These are phyloP conservation scores for Tolypocladium inflatum DNA, from an alignment of 2,329 filamentous ascomycete species.

Conservation along the genomic window DNA sequence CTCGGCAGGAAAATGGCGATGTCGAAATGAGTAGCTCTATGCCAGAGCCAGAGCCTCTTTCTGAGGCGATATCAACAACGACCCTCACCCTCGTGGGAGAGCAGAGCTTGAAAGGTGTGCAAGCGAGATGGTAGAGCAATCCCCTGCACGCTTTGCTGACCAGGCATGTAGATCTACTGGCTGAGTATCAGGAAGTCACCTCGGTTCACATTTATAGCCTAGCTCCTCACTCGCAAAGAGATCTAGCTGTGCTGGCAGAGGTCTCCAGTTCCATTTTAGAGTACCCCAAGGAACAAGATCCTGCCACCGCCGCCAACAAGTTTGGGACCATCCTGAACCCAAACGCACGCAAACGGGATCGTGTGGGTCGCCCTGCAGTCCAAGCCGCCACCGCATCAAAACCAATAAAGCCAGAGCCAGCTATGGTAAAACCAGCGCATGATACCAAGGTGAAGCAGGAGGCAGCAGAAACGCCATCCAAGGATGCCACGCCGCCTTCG, in stretches of 20 bases:
- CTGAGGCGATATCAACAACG: slow-evolving; percentile 42
- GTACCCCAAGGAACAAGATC: slow-evolving; percentile 47
- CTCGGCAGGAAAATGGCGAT: slow-evolving; percentile 43
- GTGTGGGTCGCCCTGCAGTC: slow-evolving; percentile 20
- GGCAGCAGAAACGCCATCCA: slow-evolving; percentile 10
- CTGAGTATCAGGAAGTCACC: slow-evolving; percentile 60
- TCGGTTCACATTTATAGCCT: slow-evolving; percentile 86
- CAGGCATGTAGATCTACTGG: slow-evolving; percentile 46
- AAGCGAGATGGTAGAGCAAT: neutral
- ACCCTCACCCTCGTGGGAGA: slow-evolving; percentile 62
- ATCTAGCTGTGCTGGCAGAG: slow-evolving; percentile 64
- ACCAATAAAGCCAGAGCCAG: slow-evolving; percentile 20
- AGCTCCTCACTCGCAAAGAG: slow-evolving; percentile 56
- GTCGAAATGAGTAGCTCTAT: slow-evolving; percentile 62
- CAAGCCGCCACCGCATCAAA: slow-evolving; percentile 16
- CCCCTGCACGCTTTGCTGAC: neutral
- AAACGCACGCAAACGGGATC: slow-evolving; percentile 45
- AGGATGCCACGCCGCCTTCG: slow-evolving; percentile 13
- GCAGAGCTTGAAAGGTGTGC: slow-evolving; percentile 58
- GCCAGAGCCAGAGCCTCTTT: slow-evolving; percentile 34
- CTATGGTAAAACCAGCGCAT: slow-evolving; percentile 3
- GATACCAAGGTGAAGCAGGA: slow-evolving; percentile 21
- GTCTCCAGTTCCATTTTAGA: slow-evolving; percentile 53
- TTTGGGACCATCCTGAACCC: slow-evolving; percentile 72
- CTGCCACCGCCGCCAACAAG: slow-evolving; percentile 44